Base-by-base conservation (phyloP, 495 filamentous ascomycete genomes). In the Penicillium flavigenum region DNA sequence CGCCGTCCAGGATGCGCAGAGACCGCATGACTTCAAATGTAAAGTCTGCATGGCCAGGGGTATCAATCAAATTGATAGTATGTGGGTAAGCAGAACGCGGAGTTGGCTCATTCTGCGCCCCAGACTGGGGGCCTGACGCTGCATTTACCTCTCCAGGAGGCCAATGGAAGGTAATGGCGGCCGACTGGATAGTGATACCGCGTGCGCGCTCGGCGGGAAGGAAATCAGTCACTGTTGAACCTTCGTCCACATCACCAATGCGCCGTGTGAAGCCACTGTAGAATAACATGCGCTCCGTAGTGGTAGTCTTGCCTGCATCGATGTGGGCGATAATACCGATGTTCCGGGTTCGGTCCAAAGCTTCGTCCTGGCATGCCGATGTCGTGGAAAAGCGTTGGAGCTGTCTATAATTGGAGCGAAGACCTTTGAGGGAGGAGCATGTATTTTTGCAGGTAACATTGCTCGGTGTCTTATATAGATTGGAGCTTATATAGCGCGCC, bases 311-410 rank as follows among this genome's bases (percentile, higher is more conserved):
- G 47, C 95, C 94, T 46, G 95, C 95, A 85, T 98, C 95, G 58
- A 98, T 96, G 73, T 99, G 95, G 38, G 95, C 95, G 70, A 99
- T 96, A 59, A 99, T 99, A 39, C 95, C 95, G 74, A 99, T 97
- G 69, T 99, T 99, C 58, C 94, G 81, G 48, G 92, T 94, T 47
- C 73, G 80, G 43, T 77, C 74, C 24, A 87, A 69, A 48, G 71
- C 59, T 14, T 71, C 67, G 12, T 51, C 58, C 47, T 74, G 66
- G 26, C 55, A 63, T 59, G 64, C 32, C 0, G 57, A 19, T 6
- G 59, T 55, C 1, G 68, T 72, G 0, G 75, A 72, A 24, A 75
- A 73, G 12, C 46, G 57, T 53, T 57, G 54, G n/a, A 56, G 41
- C 24, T 53, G 39, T 29, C 17, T 51, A 27, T 14, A 53, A 48